Conservation (phyloP, 164 flowering plant genomes). For the Buxus sempervirens region DNA sequence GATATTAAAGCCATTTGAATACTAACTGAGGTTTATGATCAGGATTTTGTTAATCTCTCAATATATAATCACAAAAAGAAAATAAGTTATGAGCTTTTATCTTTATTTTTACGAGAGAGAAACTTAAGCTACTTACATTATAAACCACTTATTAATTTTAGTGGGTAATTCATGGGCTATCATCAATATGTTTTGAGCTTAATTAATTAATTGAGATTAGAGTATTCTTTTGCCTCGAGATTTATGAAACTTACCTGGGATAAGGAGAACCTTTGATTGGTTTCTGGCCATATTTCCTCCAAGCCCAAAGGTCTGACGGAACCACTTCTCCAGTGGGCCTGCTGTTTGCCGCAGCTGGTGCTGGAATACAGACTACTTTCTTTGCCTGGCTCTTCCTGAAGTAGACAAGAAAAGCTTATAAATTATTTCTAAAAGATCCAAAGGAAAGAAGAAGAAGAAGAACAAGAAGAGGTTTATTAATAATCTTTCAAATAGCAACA, state of each 20-base stretch:
- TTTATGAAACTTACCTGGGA: constrained; percentile 56
- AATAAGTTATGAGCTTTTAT: too few relatives aligned
- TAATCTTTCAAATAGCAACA: background rate
- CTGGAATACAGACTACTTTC: constrained; percentile 93
- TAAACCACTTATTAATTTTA: too few relatives aligned
- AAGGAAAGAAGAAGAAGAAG: background rate
- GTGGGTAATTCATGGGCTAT: too few relatives aligned
- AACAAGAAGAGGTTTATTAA: too few relatives aligned
- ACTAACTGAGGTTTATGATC: background rate
- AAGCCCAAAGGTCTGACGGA: constrained; percentile 96
- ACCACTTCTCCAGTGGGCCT: constrained; percentile 80
- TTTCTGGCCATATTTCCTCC: constrained; percentile 97
- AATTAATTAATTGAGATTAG: too few relatives aligned
- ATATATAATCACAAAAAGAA: too few relatives aligned
- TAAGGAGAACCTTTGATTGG: constrained; percentile 98
- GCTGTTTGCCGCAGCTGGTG: constrained; percentile 80
- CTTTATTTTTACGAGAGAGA: too few relatives aligned
- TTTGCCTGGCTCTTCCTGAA: constrained; percentile 81
- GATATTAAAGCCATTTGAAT: too few relatives aligned
- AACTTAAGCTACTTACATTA: too few relatives aligned
- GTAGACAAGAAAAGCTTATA: background rate
- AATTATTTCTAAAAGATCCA: background rate
- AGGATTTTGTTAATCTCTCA: background rate
- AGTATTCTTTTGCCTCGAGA: too few relatives aligned
- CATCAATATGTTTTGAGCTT: too few relatives aligned